phyloP scores from a whole-genome alignment of 192 early-diverging fungal species.

The Linderina pennispora region DNA sequence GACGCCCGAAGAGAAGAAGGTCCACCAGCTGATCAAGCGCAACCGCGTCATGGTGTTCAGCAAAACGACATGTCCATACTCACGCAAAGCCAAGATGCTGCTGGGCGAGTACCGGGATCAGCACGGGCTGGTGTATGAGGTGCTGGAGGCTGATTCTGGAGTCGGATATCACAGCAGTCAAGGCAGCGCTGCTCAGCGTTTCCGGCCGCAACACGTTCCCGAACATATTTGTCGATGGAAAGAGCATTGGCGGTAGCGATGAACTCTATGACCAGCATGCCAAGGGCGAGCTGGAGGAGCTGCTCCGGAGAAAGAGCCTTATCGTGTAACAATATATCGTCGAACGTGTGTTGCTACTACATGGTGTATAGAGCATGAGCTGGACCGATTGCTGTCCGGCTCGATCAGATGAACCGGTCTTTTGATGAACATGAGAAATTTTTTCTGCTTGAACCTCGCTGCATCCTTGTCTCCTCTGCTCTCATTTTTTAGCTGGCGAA shows the following conservation, averaged over 20 bases:
- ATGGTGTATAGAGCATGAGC: no score
- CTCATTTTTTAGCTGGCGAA: background rate
- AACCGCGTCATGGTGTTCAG: constrained; percentile 62
- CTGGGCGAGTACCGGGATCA: constrained; percentile 34
- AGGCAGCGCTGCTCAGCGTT: constrained; percentile 42
- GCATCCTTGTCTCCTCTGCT: background rate
- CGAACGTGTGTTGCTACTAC: no score
- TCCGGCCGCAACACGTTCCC: constrained; percentile 58
- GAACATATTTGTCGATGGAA: constrained; percentile 66
- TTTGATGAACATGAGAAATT: background rate
- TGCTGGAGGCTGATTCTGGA: constrained; percentile 50
- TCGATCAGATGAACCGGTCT: background rate
- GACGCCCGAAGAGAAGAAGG: constrained; percentile 12
- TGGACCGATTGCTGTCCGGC: background rate
- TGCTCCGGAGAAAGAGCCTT: constrained; percentile 33
- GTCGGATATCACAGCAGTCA: constrained; percentile 51
- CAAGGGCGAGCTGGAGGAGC: constrained; percentile 46
- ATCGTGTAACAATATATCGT: no score
- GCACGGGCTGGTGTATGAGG: constrained; percentile 38
- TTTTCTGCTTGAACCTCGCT: background rate
- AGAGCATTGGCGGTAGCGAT: constrained; percentile 61
- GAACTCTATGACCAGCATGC: constrained; percentile 42
- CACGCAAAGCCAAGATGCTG: constrained; percentile 51
- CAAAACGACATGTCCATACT: constrained; percentile 73
- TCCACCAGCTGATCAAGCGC: constrained; percentile 25